phyloP scores from a whole-genome alignment of 2,329 filamentous ascomycete species.

The Rutstroemia sp. region DNA sequence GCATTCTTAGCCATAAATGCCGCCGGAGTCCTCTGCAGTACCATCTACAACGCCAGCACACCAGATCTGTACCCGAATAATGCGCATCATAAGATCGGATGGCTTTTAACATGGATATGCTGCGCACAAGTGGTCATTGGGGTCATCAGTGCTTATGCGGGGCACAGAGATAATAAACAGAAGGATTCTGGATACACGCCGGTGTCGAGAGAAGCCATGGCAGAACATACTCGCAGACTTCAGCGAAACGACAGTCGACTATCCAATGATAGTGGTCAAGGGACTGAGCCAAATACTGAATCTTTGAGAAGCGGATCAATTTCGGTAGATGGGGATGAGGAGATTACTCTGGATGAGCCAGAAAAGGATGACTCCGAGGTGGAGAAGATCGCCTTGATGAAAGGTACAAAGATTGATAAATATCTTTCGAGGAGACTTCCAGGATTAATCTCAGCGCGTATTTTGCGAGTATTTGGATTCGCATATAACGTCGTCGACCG shows the following conservation, averaged over 20 bases:
- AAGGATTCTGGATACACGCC: conserved; percentile 56
- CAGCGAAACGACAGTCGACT: conserved; percentile 39
- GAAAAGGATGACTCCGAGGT: conserved; percentile 38
- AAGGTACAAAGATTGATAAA: conserved; percentile 38
- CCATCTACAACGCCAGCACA: conserved; percentile 71
- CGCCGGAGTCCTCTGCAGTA: conserved; percentile 55
- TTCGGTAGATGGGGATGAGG: conserved; percentile 42
- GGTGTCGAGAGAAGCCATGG: conserved; percentile 48
- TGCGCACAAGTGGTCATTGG: conserved; percentile 59
- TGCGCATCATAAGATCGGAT: conserved; percentile 82
- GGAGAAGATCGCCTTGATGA: conserved; percentile 34
- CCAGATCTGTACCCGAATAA: conserved; percentile 84
- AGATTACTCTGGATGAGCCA: conserved; percentile 31
- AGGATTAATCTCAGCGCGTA: conserved; percentile 45
- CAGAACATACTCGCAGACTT: conserved; percentile 41
- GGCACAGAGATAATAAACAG: conserved; percentile 22
- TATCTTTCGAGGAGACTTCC: conserved; percentile 48
- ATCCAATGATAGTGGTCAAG: conserved; percentile 65
- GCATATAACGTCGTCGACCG: conserved; percentile 66
- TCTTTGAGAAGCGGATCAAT: conserved; percentile 58
- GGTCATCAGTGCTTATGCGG: conserved; percentile 22
- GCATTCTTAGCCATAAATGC: conserved; percentile 57
- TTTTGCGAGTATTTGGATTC: conserved; percentile 50
- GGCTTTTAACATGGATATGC: conserved; percentile 69
- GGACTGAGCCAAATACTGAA: conserved; percentile 61